phyloP scores from a whole-genome alignment of 2,329 filamentous ascomycete genomes.

The Diaporthe sp. region DNA sequence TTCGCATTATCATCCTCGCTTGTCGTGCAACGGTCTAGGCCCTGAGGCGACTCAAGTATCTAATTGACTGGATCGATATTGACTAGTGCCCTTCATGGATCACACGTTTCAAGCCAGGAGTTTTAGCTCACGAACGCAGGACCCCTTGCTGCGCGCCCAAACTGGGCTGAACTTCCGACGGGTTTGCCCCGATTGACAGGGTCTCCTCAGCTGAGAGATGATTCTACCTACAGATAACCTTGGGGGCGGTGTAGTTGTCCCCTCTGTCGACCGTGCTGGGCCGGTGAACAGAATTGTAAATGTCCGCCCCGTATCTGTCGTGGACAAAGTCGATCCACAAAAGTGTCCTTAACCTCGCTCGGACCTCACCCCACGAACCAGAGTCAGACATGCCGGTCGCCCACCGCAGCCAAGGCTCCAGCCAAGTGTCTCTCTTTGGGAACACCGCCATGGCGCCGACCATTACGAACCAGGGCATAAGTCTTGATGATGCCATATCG shows the following conservation, averaged over 20 bases:
- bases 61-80: not conserved
- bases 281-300: not conserved
- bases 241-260: not conserved
- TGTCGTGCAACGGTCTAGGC: constrained; percentile 11
- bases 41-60: constrained; percentile 14
- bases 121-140: not conserved
- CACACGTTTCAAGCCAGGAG: constrained; percentile 16
- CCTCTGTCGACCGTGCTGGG: not conserved
- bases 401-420: constrained; percentile 44
- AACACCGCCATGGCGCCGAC: constrained; percentile 47
- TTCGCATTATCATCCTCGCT: not conserved
- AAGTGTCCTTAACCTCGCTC: constrained; percentile 6
- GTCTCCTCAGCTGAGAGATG: not conserved
- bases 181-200: not conserved
- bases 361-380: constrained; percentile 41
- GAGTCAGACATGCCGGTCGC: constrained; percentile 43
- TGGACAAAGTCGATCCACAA: constrained; percentile 40
- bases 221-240: not conserved
- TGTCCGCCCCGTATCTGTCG: constrained; percentile 1
- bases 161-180: not conserved
- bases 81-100: not conserved
- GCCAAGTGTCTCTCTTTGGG: constrained; percentile 43
- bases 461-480: constrained; percentile 48
- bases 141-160: not conserved
- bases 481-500: constrained; percentile 35